Evolutionary conservation across 306 rosid species (phyloP), one percentile per base, ranked within the genome.

Genomic region (Dicorynia guianensis): DNA sequence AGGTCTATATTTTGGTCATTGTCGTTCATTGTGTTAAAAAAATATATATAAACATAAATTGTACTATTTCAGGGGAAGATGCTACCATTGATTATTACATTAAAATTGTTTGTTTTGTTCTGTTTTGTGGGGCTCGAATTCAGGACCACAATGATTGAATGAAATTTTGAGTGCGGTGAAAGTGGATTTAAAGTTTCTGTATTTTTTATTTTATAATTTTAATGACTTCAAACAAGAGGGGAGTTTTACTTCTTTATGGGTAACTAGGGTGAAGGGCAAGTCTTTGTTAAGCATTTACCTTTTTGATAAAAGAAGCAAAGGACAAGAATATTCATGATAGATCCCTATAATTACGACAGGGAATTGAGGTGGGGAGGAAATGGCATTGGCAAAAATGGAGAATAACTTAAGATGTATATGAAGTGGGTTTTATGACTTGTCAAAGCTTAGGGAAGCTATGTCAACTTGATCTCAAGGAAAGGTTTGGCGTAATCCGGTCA

Each of bases 401-500:
- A 58, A 71, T 56, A 76, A 72, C 74, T 65, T 81, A 14, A 65
- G 55, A 71, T 43, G 53, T 75, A 66, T 71, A n/a, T 20, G 49
- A 59, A 63, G 15, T 9, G 17, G 11, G 33, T 67, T 81, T 81
- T 57, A 57, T 71, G 64, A 59, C 49, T 50, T 7, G 58, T 59
- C 63, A 68, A 77, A 47, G 64, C 58, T 74, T 67, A 4, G n/a
- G 69, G 67, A 73, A 78, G 66, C 60, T 66, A 72, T 34, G 62
- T 77, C 42, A 67, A 9, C 69, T 59, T 59, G 38, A 53, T 17
- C 66, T 71, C 1, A 46, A 38, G 17, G 43, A 72, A 72, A 62
- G 56, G 39, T 56, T 67, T 68, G 76, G 60, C 77, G 60, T 67
- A 82, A 61, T 46, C n/a, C n/a, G n/a, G n/a, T n/a, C n/a, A n/a